phyloP scores from a whole-genome alignment of 257 asterid genomes.

The Solanum virginianum region DNA sequence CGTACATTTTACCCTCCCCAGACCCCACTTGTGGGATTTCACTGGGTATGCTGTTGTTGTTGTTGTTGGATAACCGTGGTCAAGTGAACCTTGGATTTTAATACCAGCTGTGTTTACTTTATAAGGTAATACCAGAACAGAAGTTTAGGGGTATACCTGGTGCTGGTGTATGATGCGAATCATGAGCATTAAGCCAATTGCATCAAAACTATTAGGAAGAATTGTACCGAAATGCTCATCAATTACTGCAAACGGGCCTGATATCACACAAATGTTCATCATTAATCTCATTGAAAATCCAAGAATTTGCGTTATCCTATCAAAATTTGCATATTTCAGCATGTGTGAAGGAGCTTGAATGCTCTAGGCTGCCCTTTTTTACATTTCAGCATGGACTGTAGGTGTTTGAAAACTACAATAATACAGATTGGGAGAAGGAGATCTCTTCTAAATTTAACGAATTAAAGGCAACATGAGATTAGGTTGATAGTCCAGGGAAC shows the following conservation, averaged over 20 bases:
- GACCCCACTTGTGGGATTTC: too few relatives aligned
- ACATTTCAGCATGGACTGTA: not conserved
- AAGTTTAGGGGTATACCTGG: slow-evolving; percentile 50
- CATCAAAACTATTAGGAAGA: slow-evolving; percentile 88
- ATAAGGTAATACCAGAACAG: not conserved
- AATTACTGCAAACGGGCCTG: slow-evolving; percentile 88
- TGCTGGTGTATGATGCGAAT: slow-evolving; percentile 95
- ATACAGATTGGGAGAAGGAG: not conserved
- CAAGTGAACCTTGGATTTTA: too few relatives aligned
- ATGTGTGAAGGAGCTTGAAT: not conserved
- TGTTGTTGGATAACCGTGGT: not conserved
- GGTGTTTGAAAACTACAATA: not conserved
- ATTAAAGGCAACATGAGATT: not conserved
- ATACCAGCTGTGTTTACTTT: not conserved
- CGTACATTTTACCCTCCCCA: too few relatives aligned
- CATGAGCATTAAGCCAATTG: slow-evolving; percentile 98
- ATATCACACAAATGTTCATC: not conserved
- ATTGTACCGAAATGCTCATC: slow-evolving; percentile 78
- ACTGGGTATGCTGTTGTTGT: too few relatives aligned
- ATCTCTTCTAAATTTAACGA: not conserved
- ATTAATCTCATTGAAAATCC: slow-evolving; percentile 14
- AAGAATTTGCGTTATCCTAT: slow-evolving; percentile 2
- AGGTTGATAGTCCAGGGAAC: not conserved
- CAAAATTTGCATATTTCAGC: not conserved
- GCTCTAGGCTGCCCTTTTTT: not conserved